These are phyloP conservation scores for Zangia roseola DNA, from an alignment of 768 basidiomycete species.

Conservation along the genomic window DNA sequence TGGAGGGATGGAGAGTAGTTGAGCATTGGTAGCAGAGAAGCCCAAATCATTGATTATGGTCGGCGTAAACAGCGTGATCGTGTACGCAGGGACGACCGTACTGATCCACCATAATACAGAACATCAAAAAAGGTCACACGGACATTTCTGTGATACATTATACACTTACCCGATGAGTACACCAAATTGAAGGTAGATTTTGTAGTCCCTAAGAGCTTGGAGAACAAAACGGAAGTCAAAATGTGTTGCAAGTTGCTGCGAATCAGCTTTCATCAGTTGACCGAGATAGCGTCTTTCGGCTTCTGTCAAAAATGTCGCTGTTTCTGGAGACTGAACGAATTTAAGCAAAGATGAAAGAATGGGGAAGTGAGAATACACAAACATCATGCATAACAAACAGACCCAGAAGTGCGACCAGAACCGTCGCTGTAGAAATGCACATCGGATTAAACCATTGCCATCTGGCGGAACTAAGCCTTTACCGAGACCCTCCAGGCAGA, in stretches of 20 bases:
- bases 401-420: conserved; percentile 10
- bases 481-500: conserved; percentile 22
- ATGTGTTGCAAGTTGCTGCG: conserved; percentile 39
- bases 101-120: conserved; percentile 13
- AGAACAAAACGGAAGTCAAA: conserved; percentile 43
- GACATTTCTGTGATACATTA: too few species aligned
- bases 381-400: conserved; percentile 54
- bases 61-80: conserved; percentile 44
- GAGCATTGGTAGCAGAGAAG: conserved; percentile 45
- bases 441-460: neutral
- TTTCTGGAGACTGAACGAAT: conserved; percentile 45
- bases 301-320: conserved; percentile 47
- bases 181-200: conserved; percentile 27
- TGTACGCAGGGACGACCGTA: conserved; percentile 41
- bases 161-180: conserved; percentile 38
- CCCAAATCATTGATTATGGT: conserved; percentile 46
- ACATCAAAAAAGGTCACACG: neutral
- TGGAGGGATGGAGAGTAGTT: conserved; percentile 43
- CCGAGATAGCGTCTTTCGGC: conserved; percentile 38
- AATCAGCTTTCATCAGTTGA: conserved; percentile 41
- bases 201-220: conserved; percentile 45
- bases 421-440: conserved; percentile 7
- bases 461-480: neutral
- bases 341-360: neutral
- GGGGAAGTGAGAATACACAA: conserved; percentile 5